Evolutionary conservation across 441 rosid genomes (phyloP).

Genomic region (Hypseocharis bilobata): DNA sequence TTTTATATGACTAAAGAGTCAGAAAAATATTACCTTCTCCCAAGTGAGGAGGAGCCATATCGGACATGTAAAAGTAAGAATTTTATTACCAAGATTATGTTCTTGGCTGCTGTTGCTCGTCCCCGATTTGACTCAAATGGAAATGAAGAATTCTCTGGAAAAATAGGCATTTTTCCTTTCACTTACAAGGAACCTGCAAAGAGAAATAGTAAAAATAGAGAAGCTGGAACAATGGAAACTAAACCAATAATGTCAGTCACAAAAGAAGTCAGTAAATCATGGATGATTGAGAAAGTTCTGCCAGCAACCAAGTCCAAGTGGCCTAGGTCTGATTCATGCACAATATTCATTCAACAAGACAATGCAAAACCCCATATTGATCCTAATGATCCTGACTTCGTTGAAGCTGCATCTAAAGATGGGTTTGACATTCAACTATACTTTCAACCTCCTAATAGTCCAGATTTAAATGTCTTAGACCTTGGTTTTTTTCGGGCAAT

Average conservation of each 20-base stretch:
- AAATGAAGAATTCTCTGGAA: background rate
- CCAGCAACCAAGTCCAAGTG: background rate
- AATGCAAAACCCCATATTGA: conserved; percentile 1
- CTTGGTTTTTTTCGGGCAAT: conserved; percentile 6
- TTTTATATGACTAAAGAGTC: background rate
- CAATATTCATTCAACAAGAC: conserved; percentile 6
- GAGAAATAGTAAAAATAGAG: background rate
- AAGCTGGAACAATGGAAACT: background rate
- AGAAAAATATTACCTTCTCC: background rate
- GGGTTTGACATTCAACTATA: background rate
- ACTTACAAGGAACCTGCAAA: background rate
- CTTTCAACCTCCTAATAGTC: conserved; percentile 4
- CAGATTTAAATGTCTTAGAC: background rate
- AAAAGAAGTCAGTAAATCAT: background rate
- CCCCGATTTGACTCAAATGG: background rate
- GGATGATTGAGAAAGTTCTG: background rate
- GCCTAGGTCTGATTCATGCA: background rate
- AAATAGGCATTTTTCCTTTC: background rate
- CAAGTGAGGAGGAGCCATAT: background rate
- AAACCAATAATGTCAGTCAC: background rate
- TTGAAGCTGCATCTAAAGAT: background rate
- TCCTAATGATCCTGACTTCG: background rate
- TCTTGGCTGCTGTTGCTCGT: background rate
- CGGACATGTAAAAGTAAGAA: conserved; percentile 6
- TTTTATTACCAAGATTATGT: background rate